These are phyloP conservation scores for Apiospora aurea DNA, from an alignment of 2,329 filamentous ascomycete genomes.

Conservation along the genomic window DNA sequence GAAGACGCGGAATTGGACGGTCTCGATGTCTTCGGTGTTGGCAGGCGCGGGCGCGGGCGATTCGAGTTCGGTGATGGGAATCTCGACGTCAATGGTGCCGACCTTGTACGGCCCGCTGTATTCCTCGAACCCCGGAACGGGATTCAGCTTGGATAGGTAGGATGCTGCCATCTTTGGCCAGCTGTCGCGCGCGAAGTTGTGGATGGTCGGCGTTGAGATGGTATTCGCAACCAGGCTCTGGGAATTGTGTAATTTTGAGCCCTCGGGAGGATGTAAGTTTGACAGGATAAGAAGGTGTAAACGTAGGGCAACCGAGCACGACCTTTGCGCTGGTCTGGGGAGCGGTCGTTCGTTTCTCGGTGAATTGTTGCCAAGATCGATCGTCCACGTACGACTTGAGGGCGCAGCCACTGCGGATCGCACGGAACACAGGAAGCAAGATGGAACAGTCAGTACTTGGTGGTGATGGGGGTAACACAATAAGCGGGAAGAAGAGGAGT, in stretches of 20 bases:
- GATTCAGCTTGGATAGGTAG: constrained; percentile 65
- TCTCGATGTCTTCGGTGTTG: constrained; percentile 66
- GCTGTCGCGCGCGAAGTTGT: not conserved
- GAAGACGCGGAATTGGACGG: constrained; percentile 82
- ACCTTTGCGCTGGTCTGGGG: not conserved
- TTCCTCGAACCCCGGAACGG: constrained; percentile 74
- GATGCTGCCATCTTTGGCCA: constrained; percentile 47
- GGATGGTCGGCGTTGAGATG: not conserved
- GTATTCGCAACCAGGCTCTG: not conserved
- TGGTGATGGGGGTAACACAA: too few species aligned
- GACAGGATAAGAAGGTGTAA: too few species aligned
- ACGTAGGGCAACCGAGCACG: too few species aligned
- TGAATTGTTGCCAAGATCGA: not conserved
- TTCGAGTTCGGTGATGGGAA: constrained; percentile 68
- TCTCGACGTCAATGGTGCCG: constrained; percentile 81
- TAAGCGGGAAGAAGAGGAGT: not conserved
- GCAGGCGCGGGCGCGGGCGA: constrained; percentile 61
- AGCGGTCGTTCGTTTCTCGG: not conserved
- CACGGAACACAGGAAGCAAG: not conserved
- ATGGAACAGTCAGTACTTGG: not conserved
- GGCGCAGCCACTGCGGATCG: not conserved
- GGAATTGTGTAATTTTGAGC: not conserved
- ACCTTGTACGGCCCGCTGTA: constrained; percentile 82
- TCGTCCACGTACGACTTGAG: not conserved
- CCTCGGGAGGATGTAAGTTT: not conserved